These are phyloP conservation scores for Knoxdaviesia proteae DNA, from an alignment of 2,329 filamentous ascomycete genomes.

Conservation along the genomic window DNA sequence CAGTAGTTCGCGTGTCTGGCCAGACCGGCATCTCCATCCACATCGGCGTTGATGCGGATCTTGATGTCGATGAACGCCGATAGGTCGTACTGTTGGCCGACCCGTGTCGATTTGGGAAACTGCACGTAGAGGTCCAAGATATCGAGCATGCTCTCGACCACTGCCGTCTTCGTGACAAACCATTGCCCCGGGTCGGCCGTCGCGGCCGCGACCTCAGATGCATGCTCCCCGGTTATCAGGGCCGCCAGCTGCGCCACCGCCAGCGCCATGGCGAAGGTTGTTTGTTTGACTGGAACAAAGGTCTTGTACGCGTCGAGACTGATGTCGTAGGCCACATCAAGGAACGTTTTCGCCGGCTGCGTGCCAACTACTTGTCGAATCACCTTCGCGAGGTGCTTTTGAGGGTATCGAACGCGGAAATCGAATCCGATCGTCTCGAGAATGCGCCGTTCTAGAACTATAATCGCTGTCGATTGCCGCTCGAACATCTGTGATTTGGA, in stretches of 20 bases:
- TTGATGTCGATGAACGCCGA: constrained; percentile 70
- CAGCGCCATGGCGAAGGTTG: constrained; percentile 65
- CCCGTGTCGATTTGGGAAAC: constrained; percentile 50
- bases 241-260: constrained; percentile 64
- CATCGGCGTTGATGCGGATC: constrained; percentile 68
- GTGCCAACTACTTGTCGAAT: constrained; percentile 32
- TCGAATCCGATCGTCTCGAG: constrained; percentile 88
- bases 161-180: constrained; percentile 23
- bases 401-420: constrained; percentile 73
- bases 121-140: constrained; percentile 84
- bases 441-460: constrained; percentile 78
- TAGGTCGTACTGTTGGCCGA: constrained; percentile 52
- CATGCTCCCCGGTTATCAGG: constrained; percentile 37
- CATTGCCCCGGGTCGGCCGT: constrained; percentile 26
- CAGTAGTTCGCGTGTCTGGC: constrained; percentile 45
- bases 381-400: constrained; percentile 68
- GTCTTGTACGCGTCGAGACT: constrained; percentile 83
- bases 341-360: constrained; percentile 33
- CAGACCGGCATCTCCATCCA: constrained; percentile 37
- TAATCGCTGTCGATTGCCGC: constrained; percentile 54
- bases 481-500: constrained; percentile 49
- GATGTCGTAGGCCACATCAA: constrained; percentile 56
- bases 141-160: constrained; percentile 68
- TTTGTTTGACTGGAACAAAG: constrained; percentile 78
- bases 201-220: constrained; percentile 24